Evolutionary conservation across 441 rosid species (phyloP), one percentile per base, ranked within the genome.

Genomic region (Monsonia emarginata): DNA sequence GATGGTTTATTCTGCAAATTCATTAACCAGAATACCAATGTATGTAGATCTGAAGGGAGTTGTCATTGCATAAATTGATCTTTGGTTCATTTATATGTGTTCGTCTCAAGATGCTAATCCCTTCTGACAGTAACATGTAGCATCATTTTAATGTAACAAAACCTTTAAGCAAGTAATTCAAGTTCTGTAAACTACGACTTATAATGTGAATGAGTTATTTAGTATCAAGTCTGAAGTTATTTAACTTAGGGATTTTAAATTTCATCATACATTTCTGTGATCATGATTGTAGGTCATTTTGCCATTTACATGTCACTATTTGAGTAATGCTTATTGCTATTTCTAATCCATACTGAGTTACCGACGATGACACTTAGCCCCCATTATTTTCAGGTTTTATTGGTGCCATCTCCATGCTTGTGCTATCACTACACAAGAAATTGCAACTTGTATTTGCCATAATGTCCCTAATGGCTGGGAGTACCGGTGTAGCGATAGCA

Each of bases 401-500:
- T 26, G 91, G 96, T 31, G 78, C 81, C 69, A 64, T 83, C 67
- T 80, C 98, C 65, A 77, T 88, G 95, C 80, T 95, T n/a, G 31
- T 85, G 65, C 62, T 95, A 67, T 85, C 97, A 16, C 71, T 88
- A 70, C 80, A 82, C 38, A 78, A 81, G 72, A 82, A 85, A 54
- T 79, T 87, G 76, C 91, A 87, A 57, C 84, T 95, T 69, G 82
- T 76, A 46, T 77, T 87, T 64, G 96, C 97, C 36, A 28, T 95
- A 31, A 52, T 82, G 31, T 74, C 84, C 75, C 81, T 95, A 80
- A 88, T 88, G 5, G 76, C 83, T 21, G 83, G 85, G 75, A 91
- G 93, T 81, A 81, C 87, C 30, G 84, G 89, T 56, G 86, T 81
- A 69, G 99, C 98, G 0, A 84, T 95, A 69, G 98, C 93, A 13